Base-by-base conservation (phyloP, 768 basidiomycete genomes). In the Udeniomyces megalosporus region DNA sequence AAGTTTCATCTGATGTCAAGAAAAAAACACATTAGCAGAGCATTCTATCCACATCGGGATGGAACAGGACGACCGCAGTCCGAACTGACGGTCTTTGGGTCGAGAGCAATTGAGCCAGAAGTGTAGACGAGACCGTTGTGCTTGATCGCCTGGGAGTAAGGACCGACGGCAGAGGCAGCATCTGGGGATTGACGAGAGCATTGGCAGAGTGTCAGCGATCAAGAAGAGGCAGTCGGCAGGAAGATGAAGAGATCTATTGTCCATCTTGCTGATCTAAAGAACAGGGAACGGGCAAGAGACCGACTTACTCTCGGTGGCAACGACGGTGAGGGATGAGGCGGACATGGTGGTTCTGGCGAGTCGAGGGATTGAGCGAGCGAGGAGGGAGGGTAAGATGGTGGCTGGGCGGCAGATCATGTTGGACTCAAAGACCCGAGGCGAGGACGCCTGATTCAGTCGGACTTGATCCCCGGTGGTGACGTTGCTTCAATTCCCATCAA, bases 101-200 rank as follows among this genome's bases (percentile, higher is more conserved):
- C 81, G 60, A 95, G 77, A 2, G 88, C 85, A 69, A 97, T 85
- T 71, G 84, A 86, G 51, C 93, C 93, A 2, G 89, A 92, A 49
- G 83, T 78, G 76, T 93, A 99, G 67, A 96, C 80, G 62, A 90
- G 79, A 68, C 86, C 82, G 55, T 86, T 86, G 56, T 80, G 79
- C 70, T 85, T 86, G 75, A 92, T 81, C 4, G 83, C 92, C 76
- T 93, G 86, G 1, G 82, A 83, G 75, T 93, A 93, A 34, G 90
- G 90, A 0, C 73, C 74, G 60, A 74, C 73, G 63, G 74, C 73
- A 34, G 70, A 68, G 4, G 73, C 72, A 32, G 74, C 74, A 56
- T 73, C 74, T 75, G n/a, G n/a, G n/a, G n/a, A n/a, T n/a, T n/a
- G n/a, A 42, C 49, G 14, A 29, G 3, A 31, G 8, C 38, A 42